These are phyloP conservation scores for Lathyrus tuberosus DNA, from an alignment of 306 rosid species.

Conservation along the genomic window DNA sequence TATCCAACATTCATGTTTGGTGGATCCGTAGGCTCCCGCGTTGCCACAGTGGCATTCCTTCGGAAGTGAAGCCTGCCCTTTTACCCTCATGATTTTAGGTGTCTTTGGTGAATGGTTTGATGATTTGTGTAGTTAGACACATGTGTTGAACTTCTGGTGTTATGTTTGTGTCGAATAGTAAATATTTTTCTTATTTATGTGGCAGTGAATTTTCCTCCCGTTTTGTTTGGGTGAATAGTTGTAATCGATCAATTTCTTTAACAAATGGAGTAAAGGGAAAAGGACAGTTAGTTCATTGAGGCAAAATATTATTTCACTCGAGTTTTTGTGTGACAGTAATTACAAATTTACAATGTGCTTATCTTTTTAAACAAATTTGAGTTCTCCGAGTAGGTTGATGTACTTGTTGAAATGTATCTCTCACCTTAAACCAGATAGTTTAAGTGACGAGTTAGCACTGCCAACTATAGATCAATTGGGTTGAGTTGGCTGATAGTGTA, in stretches of 20 bases:
- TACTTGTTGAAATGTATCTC: no score
- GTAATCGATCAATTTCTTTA: constrained; percentile 28
- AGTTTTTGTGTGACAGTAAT: constrained; percentile 31
- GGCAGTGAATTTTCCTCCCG: constrained; percentile 28
- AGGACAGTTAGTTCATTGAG: constrained; percentile 20
- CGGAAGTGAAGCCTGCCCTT: constrained; percentile 51
- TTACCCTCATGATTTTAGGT: constrained; percentile 33
- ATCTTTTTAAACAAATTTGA: not conserved
- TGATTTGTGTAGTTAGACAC: constrained; percentile 44
- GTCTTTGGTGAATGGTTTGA: constrained; percentile 31
- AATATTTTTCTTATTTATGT: constrained; percentile 42
- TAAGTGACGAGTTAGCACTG: no score
- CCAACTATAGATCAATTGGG: no score
- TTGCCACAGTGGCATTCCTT: constrained; percentile 85
- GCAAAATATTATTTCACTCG: not conserved
- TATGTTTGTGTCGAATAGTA: constrained; percentile 39
- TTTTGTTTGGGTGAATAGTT: constrained; percentile 31
- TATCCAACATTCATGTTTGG: constrained; percentile 93
- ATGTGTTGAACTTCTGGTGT: constrained; percentile 32
- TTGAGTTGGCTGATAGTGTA: no score
- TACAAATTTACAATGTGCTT: not conserved
- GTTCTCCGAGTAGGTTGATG: no score
- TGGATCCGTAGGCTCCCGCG: constrained; percentile 91
- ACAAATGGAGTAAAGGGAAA: constrained; percentile 15
- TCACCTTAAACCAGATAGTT: no score